Evolutionary conservation across 257 asterid species (phyloP).

Genomic region (Echites panduratus): DNA sequence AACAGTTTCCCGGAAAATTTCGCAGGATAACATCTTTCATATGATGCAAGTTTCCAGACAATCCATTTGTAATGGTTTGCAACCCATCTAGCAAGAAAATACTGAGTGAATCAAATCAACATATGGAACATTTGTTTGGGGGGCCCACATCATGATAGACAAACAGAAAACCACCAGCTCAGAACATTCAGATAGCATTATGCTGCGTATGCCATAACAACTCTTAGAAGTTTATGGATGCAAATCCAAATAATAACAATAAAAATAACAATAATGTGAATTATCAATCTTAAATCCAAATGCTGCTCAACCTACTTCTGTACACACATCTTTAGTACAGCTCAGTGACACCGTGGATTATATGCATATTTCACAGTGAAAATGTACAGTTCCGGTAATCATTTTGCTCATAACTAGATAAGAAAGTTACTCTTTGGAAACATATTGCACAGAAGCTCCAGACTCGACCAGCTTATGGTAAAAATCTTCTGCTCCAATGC

Average conservation of each 20-base stretch:
- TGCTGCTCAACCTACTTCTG: not conserved
- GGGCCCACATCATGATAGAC: not conserved
- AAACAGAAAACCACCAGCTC: not conserved
- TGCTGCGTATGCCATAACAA: not conserved
- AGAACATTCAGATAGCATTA: not conserved
- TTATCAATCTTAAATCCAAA: not conserved
- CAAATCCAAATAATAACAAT: not conserved
- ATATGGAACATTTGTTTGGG: constrained; percentile 1
- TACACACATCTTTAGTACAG: not conserved
- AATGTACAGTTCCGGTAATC: not conserved
- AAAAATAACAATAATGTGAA: not conserved
- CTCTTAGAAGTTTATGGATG: not conserved
- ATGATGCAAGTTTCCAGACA: constrained; percentile 90
- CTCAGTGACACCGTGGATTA: not conserved
- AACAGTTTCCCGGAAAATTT: constrained; percentile 63
- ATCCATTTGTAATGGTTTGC: constrained; percentile 90
- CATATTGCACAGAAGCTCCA: constrained; percentile 63
- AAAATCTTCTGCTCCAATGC: constrained; percentile 59
- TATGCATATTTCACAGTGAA: not conserved
- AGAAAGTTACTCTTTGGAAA: constrained; percentile 67
- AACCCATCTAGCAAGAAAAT: constrained; percentile 61
- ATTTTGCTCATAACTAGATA: constrained; percentile 5
- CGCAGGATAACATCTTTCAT: constrained; percentile 75
- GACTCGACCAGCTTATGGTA: constrained; percentile 49
- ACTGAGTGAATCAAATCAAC: constrained; percentile 3